Evolutionary conservation across 116 monocot species (phyloP).

Genomic region (Posidonia oceanica): DNA sequence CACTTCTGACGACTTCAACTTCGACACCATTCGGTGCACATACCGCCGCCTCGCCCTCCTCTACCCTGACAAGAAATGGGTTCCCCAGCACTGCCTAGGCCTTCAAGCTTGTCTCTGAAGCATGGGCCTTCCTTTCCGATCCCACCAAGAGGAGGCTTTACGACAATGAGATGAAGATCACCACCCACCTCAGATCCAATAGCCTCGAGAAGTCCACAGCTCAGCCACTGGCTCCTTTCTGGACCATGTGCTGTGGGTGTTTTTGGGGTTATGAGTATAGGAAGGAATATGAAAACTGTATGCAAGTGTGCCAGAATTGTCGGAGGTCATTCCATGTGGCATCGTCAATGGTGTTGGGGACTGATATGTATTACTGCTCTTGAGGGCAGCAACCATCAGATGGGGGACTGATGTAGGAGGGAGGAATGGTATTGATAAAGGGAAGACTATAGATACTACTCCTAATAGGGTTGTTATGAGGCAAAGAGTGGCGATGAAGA

Average conservation of each 20-base stretch:
- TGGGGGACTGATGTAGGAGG: conserved; percentile 12
- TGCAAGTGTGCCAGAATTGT: conserved; percentile 45
- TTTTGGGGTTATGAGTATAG: conserved; percentile 51
- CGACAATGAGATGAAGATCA: conserved; percentile 28
- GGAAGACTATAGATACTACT: background rate
- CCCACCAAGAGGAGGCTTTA: conserved; percentile 35
- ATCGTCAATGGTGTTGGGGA: conserved; percentile 62
- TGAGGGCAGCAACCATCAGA: too few species aligned
- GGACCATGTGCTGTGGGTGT: conserved; percentile 68
- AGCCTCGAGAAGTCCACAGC: background rate
- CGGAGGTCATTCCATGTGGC: conserved; percentile 30
- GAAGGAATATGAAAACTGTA: conserved; percentile 16
- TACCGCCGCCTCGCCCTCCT: conserved; percentile 80
- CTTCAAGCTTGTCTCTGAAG: conserved; percentile 42
- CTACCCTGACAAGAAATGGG: conserved; percentile 28
- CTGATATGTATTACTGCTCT: conserved; percentile 58
- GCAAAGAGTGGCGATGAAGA: background rate
- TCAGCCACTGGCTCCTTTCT: conserved; percentile 18
- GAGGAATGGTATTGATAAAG: background rate
- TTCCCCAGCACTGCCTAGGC: conserved; percentile 32
- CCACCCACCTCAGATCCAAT: background rate
- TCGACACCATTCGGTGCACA: conserved; percentile 11
- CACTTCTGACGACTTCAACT: conserved; percentile 7
- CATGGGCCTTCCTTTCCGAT: conserved; percentile 54
- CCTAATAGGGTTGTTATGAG: background rate